Percentiles rank a stretch among this genome's conserved stretches.
These are phyloP conservation scores for Corylus avellana DNA, from an alignment of 306 rosid species.

Conservation along the genomic window DNA sequence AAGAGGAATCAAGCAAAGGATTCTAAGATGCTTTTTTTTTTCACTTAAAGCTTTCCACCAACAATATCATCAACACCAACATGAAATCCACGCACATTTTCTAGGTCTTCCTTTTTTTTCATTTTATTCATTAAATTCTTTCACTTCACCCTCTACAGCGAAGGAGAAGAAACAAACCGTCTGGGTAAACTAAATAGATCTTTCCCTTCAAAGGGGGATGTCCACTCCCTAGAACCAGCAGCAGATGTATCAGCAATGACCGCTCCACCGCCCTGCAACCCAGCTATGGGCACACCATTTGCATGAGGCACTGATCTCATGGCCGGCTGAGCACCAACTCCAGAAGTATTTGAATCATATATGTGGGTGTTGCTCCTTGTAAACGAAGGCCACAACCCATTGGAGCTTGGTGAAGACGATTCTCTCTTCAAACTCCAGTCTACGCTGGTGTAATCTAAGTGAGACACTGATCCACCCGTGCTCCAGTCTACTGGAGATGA, in stretches of 20 bases:
- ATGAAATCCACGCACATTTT: conserved; percentile 59
- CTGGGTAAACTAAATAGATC: conserved; percentile 94
- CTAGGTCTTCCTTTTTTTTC: conserved; percentile 36
- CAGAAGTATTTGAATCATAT: conserved; percentile 64
- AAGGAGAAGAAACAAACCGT: conserved; percentile 96
- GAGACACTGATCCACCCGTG: conserved; percentile 61
- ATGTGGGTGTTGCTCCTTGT: conserved; percentile 48
- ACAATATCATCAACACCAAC: conserved; percentile 52
- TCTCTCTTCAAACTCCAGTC: conserved; percentile 90
- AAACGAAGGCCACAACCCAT: conserved; percentile 64
- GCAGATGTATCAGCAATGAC: conserved; percentile 55
- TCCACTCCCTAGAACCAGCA: conserved; percentile 80
- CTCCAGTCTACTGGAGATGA: conserved; percentile 89
- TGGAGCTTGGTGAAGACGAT: conserved; percentile 54
- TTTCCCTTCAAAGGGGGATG: conserved; percentile 94
- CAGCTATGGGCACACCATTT: conserved; percentile 54
- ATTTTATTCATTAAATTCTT: conserved; percentile 61
- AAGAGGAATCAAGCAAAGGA: conserved; percentile 25
- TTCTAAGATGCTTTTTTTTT: conserved; percentile 29
- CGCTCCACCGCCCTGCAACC: conserved; percentile 75
- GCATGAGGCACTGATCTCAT: conserved; percentile 51
- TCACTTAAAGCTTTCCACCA: conserved; percentile 45
- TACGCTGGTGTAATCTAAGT: conserved; percentile 72
- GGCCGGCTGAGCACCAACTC: conserved; percentile 52
- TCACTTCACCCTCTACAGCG: conserved; percentile 57